phyloP scores from a whole-genome alignment of 2,329 filamentous ascomycete species.

The Monosporascus sp. region DNA sequence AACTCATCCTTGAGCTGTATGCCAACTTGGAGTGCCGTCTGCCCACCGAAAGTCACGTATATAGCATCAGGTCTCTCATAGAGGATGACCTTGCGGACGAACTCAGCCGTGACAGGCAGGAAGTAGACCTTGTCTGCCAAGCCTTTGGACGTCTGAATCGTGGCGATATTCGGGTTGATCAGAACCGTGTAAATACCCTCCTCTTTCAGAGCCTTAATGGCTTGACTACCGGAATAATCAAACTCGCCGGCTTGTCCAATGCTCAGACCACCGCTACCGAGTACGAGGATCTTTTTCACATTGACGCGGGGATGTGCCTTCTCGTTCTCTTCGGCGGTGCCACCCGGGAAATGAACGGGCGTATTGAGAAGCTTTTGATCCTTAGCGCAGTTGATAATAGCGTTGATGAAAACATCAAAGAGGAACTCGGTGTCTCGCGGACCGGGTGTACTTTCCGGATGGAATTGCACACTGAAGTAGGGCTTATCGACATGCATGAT shows the following conservation, averaged over 20 bases:
- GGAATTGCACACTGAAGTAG: conserved; percentile 99
- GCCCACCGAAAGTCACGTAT: conserved; percentile 95
- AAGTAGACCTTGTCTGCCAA: conserved; percentile 99
- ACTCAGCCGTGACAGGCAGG: conserved; percentile 92
- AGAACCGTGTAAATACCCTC: conserved; percentile 96
- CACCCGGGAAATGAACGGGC: conserved; percentile 83
- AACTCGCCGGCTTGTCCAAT: conserved; percentile 99
- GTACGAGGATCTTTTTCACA: conserved; percentile 90
- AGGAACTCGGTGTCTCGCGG: conserved; percentile 94
- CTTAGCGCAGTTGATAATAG: conserved; percentile 67
- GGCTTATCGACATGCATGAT: conserved; percentile 82
- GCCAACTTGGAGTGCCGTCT: conserved; percentile 93
- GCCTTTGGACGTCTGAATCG: conserved; percentile 96
- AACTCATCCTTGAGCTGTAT: conserved; percentile 98
- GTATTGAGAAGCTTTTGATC: conserved; percentile 62
- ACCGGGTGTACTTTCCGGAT: conserved; percentile 93
- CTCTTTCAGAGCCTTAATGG: conserved; percentile 96
- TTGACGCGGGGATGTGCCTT: conserved; percentile 70
- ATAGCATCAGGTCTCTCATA: conserved; percentile 94
- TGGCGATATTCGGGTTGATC: conserved; percentile 99
- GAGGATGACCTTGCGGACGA: conserved; percentile 94
- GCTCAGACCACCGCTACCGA: conserved; percentile 90
- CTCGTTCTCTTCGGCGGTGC: conserved; percentile 73
- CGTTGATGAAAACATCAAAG: conserved; percentile 92
- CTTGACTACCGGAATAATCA: conserved; percentile 96